Evolutionary conservation across 352 stramenopile genomes (phyloP), one percentile per base, ranked within the genome.

Genomic region (Thraustochytrium striatum): DNA sequence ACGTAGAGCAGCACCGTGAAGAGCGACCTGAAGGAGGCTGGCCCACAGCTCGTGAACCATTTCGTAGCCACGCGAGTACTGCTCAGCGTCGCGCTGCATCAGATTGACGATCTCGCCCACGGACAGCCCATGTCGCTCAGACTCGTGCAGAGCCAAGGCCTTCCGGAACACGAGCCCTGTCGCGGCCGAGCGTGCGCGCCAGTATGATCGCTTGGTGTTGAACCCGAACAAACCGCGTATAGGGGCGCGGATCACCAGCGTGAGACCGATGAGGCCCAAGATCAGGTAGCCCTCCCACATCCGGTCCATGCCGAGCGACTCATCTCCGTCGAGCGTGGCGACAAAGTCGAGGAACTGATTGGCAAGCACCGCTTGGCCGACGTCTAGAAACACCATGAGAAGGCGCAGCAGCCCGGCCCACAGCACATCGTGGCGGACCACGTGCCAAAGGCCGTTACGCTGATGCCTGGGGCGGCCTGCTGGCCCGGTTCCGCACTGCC

Each of bases 31-130:
- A 25, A 21, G 25, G 25, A 55, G 25, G 47, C 16, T 25, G 47
- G 16, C 47, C 16, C 47, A 16, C 16, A 55, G 16, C 47, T 16
- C 16, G 25, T 55, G 47, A 55, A 55, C 16, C 47, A 25, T 55
- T 55, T 25, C 47, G 16, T 21, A 21, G 47, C 16, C 16, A 55
- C 16, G 25, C 25, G 16, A 16, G 47, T 21, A 21, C 25, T 55
- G 16, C 16, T 55, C 39, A 7, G 35, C 7, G 39, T 81, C 72
- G 8, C 82, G 28, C 5, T 3, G 25, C 11, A 81, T 62, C 21
- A 81, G 19, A 25, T 85, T 85, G 28, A 83, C 47, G 9, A 85
- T 39, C 30, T 70, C 9, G n/a, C 82, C 82, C 1, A 62, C 41
- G 0, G 33, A 47, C 21, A 43, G 84, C 11, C 28, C 69, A 16